Evolutionary conservation across 1,139 yeast genomes (phyloP).

Genomic region (Pneumocystis carinii): DNA sequence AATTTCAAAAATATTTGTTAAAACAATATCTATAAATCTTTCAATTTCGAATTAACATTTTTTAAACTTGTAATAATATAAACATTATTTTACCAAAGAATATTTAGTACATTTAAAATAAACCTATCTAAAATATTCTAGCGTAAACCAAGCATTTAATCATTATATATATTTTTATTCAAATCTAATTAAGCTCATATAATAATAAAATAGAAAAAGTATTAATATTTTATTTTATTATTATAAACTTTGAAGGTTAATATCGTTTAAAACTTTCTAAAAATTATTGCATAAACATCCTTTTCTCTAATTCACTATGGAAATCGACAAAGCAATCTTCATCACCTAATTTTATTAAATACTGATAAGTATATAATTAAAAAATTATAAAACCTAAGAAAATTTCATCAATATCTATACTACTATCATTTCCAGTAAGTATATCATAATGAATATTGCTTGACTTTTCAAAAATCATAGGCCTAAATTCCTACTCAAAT

Average conservation of each 20-base stretch:
- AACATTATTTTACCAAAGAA: too few species aligned
- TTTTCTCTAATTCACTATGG: background rate
- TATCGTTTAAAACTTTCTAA: background rate
- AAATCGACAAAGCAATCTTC: background rate
- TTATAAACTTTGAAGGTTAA: background rate
- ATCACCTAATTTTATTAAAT: background rate
- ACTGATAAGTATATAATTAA: background rate
- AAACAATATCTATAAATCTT: too few species aligned
- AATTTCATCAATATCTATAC: constrained; percentile 87
- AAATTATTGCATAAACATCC: background rate
- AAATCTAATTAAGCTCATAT: background rate
- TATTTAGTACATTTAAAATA: background rate
- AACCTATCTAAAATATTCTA: background rate
- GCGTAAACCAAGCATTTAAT: background rate
- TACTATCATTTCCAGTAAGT: constrained; percentile 55
- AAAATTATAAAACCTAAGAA: constrained; percentile 32
- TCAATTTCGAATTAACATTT: too few species aligned
- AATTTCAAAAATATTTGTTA: too few species aligned
- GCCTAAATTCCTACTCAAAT: constrained; percentile 7
- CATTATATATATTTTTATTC: background rate
- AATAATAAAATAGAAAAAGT: background rate
- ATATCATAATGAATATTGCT: constrained; percentile 57
- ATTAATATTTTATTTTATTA: background rate
- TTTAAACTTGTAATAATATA: too few species aligned
- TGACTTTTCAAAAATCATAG: constrained; percentile 9